Conservation (phyloP, 2,329 filamentous ascomycete genomes). For the Botryotinia calthae region DNA sequence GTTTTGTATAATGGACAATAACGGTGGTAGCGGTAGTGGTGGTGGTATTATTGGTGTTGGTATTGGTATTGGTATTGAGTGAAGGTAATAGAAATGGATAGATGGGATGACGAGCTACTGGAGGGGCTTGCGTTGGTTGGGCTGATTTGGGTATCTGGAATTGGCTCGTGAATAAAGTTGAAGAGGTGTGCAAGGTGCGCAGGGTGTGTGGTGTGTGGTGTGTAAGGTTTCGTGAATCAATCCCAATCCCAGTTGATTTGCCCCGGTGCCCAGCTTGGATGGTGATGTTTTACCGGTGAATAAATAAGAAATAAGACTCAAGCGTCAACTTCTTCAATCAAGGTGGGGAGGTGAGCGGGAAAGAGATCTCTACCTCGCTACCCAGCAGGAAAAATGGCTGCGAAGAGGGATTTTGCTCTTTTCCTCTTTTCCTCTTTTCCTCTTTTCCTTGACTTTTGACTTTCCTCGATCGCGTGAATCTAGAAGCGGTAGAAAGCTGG, state of each 20-base stretch:
- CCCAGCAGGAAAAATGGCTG: background rate
- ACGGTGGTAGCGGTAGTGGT: background rate
- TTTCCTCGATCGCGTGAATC: background rate
- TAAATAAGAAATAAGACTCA: background rate
- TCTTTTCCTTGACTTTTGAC: slow-evolving; percentile 1
- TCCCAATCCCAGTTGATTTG: slow-evolving; percentile 8
- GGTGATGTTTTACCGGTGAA: background rate
- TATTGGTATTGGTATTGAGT: background rate
- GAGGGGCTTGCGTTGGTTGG: slow-evolving; percentile 19
- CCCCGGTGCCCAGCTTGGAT: slow-evolving; percentile 2
- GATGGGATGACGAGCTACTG: slow-evolving; percentile 15
- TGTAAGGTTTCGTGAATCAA: background rate
- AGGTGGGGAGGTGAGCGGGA: slow-evolving; percentile 1
- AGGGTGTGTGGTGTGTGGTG: background rate
- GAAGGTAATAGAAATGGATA: slow-evolving; percentile 9
- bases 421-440: slow-evolving; percentile 6
- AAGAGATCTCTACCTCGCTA: background rate
- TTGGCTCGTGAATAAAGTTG: slow-evolving; percentile 18
- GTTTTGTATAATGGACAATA: slow-evolving; percentile 10
- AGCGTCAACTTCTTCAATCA: background rate
- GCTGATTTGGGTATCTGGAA: slow-evolving; percentile 22
- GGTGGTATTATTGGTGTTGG: background rate
- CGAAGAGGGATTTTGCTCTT: background rate
- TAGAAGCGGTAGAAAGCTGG: slow-evolving; percentile 6
- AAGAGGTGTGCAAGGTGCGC: background rate